Percentiles rank a stretch among this genome's conserved stretches.
These are phyloP conservation scores for peach (Prunus persica) DNA, from an alignment of 306 rosid species.

Conservation along the genomic window DNA sequence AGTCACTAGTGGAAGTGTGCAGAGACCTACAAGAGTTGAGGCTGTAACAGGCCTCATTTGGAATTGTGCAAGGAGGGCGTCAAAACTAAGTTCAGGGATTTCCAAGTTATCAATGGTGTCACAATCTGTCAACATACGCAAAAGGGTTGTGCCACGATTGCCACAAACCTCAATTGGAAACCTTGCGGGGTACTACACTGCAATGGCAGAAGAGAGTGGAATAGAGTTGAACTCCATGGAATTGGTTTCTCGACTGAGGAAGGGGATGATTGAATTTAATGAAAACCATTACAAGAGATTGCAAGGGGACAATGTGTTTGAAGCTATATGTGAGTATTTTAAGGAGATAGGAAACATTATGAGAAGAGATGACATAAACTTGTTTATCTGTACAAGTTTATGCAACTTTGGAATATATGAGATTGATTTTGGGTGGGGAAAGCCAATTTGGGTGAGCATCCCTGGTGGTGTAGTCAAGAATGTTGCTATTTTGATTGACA, in stretches of 20 bases:
- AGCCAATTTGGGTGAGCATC: constrained; percentile 7
- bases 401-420: neutral
- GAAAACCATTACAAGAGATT: neutral
- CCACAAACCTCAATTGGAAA: constrained; percentile 33
- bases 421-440: constrained; percentile 28
- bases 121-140: constrained; percentile 35
- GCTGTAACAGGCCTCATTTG: constrained; percentile 42
- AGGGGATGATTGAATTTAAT: neutral
- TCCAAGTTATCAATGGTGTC: constrained; percentile 21
- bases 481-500: constrained; percentile 11
- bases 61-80: constrained; percentile 31
- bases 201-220: neutral
- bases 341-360: neutral
- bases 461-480: neutral
- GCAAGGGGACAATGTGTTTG: neutral
- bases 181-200: constrained; percentile 17
- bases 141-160: constrained; percentile 21
- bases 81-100: constrained; percentile 13
- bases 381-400: neutral
- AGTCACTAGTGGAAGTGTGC: neutral
- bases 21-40: constrained; percentile 34
- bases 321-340: neutral
- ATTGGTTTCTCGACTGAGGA: constrained; percentile 1
- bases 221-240: neutral
- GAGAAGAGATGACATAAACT: neutral